Percentiles rank a stretch among this genome's conserved stretches.
Evolutionary conservation across 1,284 basidiomycete species (phyloP).

Genomic region (Moesziomyces antarcticus): DNA sequence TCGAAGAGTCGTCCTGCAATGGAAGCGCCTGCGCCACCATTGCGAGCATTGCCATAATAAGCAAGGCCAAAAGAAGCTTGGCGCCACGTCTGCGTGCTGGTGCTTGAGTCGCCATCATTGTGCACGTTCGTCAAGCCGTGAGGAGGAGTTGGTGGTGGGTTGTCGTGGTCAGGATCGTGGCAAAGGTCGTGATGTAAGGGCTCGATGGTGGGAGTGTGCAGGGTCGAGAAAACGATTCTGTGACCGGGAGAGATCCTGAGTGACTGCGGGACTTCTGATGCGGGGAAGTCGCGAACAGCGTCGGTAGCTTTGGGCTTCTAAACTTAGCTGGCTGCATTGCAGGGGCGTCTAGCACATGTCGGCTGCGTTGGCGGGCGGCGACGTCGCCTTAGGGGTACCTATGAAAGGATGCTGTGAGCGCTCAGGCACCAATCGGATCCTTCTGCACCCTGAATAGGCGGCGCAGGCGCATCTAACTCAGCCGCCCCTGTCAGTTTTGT

Average conservation of each 20-base stretch:
- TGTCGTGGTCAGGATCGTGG: no score
- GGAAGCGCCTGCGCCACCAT: slow-evolving; percentile 6
- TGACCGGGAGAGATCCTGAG: no score
- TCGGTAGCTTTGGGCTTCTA: no score
- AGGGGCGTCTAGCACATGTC: background rate
- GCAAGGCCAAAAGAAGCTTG: background rate
- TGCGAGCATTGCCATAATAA: slow-evolving; percentile 1
- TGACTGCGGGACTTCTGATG: no score
- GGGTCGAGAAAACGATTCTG: no score
- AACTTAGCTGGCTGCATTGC: background rate
- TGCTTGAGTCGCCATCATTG: background rate
- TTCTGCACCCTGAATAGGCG: no score
- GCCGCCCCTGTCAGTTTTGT: background rate
- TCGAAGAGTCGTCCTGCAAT: background rate
- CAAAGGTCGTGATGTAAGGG: no score
- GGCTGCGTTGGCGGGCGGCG: no score
- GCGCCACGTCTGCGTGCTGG: background rate
- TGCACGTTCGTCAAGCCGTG: no score
- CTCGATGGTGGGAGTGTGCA: no score
- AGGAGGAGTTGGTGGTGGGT: no score
- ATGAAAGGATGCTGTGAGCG: background rate
- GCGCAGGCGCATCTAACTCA: background rate
- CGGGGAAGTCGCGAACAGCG: no score
- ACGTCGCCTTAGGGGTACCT: background rate
- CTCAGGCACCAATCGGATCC: background rate